These are phyloP conservation scores for Noccaea caerulescens DNA, from an alignment of 345 rosid species.

Conservation along the genomic window DNA sequence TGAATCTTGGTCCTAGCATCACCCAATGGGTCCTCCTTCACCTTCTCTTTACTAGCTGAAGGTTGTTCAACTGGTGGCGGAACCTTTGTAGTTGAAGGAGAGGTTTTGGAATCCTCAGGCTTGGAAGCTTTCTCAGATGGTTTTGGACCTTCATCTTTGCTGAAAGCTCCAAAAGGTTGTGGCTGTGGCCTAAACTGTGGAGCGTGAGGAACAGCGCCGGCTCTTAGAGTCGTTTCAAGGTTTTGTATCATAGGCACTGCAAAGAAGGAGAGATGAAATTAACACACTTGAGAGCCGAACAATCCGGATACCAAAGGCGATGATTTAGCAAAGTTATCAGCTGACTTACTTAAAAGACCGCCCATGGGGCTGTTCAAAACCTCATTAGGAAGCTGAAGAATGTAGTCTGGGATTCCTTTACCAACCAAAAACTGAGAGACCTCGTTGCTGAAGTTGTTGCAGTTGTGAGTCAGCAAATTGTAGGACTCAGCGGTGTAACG, in stretches of 20 bases:
- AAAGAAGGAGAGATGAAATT: constrained; percentile 8
- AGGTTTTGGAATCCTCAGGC: constrained; percentile 31
- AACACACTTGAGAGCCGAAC: not conserved
- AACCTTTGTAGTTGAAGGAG: constrained; percentile 11
- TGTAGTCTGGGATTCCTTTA: constrained; percentile 76
- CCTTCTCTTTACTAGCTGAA: constrained; percentile 41
- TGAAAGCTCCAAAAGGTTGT: constrained; percentile 39
- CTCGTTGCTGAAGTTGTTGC: constrained; percentile 93
- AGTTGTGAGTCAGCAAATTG: constrained; percentile 81
- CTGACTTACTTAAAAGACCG: constrained; percentile 71
- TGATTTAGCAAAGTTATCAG: not conserved
- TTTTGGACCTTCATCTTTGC: constrained; percentile 33
- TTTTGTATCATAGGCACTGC: constrained; percentile 98
- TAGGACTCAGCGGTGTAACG: constrained; percentile 88
- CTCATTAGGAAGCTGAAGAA: constrained; percentile 84
- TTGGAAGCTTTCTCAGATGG: constrained; percentile 25
- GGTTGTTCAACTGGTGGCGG: constrained; percentile 48
- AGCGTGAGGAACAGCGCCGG: constrained; percentile 87
- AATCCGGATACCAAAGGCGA: not conserved
- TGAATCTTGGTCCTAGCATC: constrained; percentile 80
- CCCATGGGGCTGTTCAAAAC: constrained; percentile 97
- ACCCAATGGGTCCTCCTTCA: constrained; percentile 63
- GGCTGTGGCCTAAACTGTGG: constrained; percentile 79
- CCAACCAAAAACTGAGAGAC: constrained; percentile 91
- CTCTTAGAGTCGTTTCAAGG: constrained; percentile 72